phyloP scores from a whole-genome alignment of 768 basidiomycete genomes.

The Lentinus tigrinus region DNA sequence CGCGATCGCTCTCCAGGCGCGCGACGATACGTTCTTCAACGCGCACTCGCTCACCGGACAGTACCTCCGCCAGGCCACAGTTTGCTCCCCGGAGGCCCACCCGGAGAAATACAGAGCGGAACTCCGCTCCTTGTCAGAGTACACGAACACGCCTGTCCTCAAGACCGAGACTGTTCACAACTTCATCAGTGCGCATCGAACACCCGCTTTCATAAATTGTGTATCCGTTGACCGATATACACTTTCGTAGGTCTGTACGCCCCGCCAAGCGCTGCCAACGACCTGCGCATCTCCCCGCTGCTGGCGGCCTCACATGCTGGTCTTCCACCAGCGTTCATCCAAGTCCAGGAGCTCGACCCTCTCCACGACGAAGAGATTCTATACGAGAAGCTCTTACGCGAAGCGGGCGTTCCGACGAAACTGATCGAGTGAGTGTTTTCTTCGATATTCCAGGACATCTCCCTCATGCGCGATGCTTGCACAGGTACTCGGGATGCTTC shows the following conservation, averaged over 20 bases:
- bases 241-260: too few relatives aligned
- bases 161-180: background rate
- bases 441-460: background rate
- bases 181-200: background rate
- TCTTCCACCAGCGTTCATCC: conserved; percentile 24
- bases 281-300: conserved; percentile 18
- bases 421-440: conserved; percentile 21
- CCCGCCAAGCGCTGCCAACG: conserved; percentile 3
- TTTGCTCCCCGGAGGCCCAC: conserved; percentile 20
- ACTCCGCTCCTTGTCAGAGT: background rate
- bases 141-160: background rate
- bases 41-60: conserved; percentile 24
- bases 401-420: conserved; percentile 23
- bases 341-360: conserved; percentile 26
- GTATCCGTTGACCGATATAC: too few relatives aligned
- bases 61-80: conserved; percentile 20
- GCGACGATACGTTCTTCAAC: conserved; percentile 23
- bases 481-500: conserved; percentile 25
- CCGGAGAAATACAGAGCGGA: conserved; percentile 18
- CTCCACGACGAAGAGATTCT: conserved; percentile 29
- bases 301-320: conserved; percentile 19
- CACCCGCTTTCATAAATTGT: too few relatives aligned
- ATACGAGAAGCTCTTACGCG: conserved; percentile 24
- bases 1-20: conserved; percentile 21
- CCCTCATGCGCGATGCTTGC: background rate